Base-by-base conservation (phyloP, 1,284 basidiomycete species). In the Sporisorium scitamineum region DNA sequence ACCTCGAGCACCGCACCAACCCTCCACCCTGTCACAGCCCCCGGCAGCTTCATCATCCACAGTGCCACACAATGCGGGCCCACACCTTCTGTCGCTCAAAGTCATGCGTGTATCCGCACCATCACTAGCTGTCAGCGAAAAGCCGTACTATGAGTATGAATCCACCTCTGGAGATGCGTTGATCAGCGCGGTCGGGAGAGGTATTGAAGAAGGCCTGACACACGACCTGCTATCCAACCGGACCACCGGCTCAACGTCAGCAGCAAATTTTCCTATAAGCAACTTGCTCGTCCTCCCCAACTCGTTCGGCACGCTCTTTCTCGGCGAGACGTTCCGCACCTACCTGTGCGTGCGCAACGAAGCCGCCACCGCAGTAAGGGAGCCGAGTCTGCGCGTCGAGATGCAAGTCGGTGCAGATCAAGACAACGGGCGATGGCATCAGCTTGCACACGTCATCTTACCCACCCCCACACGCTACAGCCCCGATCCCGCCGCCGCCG, bases 301-400 rank as follows among this genome's bases (percentile, higher is more conserved):
- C 37, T 71, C 78, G 1, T 83, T 83, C 29, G 81, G 81, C 5
- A 75, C 67, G 16, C 70, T 81, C n/a, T 76, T 52, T 18, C 75
- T 83, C 18, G 81, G 84, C 22, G 83, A 85, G 55, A 81, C 80
- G 6, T 84, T 85, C 58, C 71, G 73, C 22, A 79, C 80, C 5
- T 69, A 84, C 44, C 73, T 85, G 4, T 81, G 80, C 31, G 79
- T 84, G 13, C 77, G 80, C 18, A 85, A 85, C 57, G 84, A 85
- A 47, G 54, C 47, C 7, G 9, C 44, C 6, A 18, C 64, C 6
- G 54, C 62, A 1, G 76, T 84, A 0, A 62, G 70, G 16, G 67
- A 75, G 6, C 74, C 79, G 0, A 52, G 55, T 16, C 67, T 85
- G 20, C 66, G 65, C 3, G 75, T 85, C 22, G 84, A 85, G 70